Evolutionary conservation across 1,284 basidiomycete species (phyloP), one percentile per base, ranked within the genome.

Genomic region (Takashimella tepidaria): DNA sequence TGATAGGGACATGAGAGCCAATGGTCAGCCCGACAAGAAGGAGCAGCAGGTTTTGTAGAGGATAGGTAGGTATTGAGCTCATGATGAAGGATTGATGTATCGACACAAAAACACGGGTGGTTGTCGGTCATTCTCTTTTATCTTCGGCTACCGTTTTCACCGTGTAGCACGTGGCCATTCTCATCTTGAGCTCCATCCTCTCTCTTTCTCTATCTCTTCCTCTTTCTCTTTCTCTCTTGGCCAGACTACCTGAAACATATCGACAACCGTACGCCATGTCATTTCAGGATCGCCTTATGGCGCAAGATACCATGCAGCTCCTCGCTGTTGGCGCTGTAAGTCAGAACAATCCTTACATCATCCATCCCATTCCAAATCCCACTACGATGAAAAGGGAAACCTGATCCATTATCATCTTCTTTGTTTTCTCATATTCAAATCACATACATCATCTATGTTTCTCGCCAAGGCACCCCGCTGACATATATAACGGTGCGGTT

Each of bases 281-380:
- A 3, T 48, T 68, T 16, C 62, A 64, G 60, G 66, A 70, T 44
- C 60, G 70, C 16, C 59, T 70, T 20, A 52, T 58, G 5, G 42
- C 61, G 5, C 67, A 68, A 45, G 67, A 73, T 52, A 46, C 69
- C 3, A 44, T 60, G 5, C 58, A 61, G 54, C 66, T 73, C 16
- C 43, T 69, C 31, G 56, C 61, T 11, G 58, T 64, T 6, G 67
- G 47, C 4, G 60, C 70, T 6, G 62, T 61, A 25, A 41, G 60
- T 56, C n/a, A n/a, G 4, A 2, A 0, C 41, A 19, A n/a, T 11
- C 5, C 22, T 37, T 21, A 10, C 11, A n/a, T n/a, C n/a, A n/a
- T n/a, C n/a, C n/a, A n/a, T n/a, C n/a, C n/a, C n/a, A n/a, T n/a
- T n/a, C n/a, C n/a, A n/a, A n/a, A n/a, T n/a, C n/a, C n/a, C n/a